Evolutionary conservation across 371 early-diverging fungal species (phyloP), one percentile per base, ranked within the genome.

Genomic region (Syncephalastrum contaminatum): DNA sequence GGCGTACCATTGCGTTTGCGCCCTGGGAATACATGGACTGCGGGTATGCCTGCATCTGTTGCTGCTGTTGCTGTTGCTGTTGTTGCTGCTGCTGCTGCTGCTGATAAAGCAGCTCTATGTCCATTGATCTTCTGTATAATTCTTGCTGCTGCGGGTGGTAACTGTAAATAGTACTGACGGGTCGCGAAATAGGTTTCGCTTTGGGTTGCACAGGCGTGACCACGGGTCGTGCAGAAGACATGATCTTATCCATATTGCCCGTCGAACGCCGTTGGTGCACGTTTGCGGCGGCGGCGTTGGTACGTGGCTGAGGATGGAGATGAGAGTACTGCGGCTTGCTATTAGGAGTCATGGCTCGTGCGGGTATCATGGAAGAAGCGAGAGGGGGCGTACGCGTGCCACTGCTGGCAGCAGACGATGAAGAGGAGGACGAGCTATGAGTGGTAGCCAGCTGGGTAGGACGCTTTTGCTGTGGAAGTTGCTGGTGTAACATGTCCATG

Each of bases 401-500:
- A 19, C 25, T 24, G 58, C 27, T 51, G 44, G 36, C 49, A 50
- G 39, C 12, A 20, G 4, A 16, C 54, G 36, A 30, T 10, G 36
- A 30, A 30, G 36, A 30, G 8, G 36, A 30, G 10, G 36, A 30
- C 12, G 36, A 8, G 10, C 36, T 30, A 8, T 12, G 36, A 10
- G 36, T 12, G 12, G 36, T 10, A 30, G 10, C 36, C 10, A 10
- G 36, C 36, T 10, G 7, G 36, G 36, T 30, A 8, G 36, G 10
- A 30, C 36, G 25, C 43, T 58, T 20, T 25, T 51, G 74, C 86
- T 0, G 88, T 84, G 5, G 67, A 80, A 50, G 86, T 7, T 92
- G 88, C 51, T 69, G 90, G 22, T 77, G 84, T 6, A 73, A 93
- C n/a, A 73, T 81, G 19, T 87, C 89, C 63, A 88, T 93, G 12